Evolutionary conservation across 768 basidiomycete species (phyloP), one percentile per base, ranked within the genome.

Genomic region (Tephrocybe sp.): DNA sequence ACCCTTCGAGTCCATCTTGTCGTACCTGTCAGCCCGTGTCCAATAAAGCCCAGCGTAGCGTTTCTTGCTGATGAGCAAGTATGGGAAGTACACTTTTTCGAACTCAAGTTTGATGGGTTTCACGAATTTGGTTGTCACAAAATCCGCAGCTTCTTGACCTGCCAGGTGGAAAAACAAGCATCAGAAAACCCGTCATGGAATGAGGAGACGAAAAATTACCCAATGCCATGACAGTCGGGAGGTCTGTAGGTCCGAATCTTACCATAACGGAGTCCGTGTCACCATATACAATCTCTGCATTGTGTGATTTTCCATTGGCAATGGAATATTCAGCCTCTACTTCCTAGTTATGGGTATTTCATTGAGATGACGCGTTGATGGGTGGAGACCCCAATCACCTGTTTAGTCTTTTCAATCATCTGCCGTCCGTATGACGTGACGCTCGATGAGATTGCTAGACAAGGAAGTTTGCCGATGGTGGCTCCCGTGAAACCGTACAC

Each of bases 211-310:
- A 37, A 23, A 18, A 45, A n/a, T 19, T 46, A 89, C 95, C 95
- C 13, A 98, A 72, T 27, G 81, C 77, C 97, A 99, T 99, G 43
- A 95, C 94, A 6, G 77, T 78, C 34, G 78, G 74, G 24, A 99
- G 73, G 59, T 99, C 94, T 3, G 78, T 83, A 37, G 91, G 91
- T 4, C 97, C 97, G 54, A 99, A 99, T 57, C 82, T 86, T 41
- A 98, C 90, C 97, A 98, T 99, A 62, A 99, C 94, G 0, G 97
- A 99, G 71, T 99, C 97, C 2, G 97, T 98, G 66, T 99, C 97
- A 56, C 97, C 97, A 56, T 99, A 99, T 55, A 99, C 91, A 63
- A 99, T 91, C 60, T 91, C 83, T 2, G 97, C 94, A 53, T 97
- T 84, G 61, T 94, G 82, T 16, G 79, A 66, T 61, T 88, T 85